Conservation (phyloP, 1,284 basidiomycete species). For the Entoloma clypeatum region DNA sequence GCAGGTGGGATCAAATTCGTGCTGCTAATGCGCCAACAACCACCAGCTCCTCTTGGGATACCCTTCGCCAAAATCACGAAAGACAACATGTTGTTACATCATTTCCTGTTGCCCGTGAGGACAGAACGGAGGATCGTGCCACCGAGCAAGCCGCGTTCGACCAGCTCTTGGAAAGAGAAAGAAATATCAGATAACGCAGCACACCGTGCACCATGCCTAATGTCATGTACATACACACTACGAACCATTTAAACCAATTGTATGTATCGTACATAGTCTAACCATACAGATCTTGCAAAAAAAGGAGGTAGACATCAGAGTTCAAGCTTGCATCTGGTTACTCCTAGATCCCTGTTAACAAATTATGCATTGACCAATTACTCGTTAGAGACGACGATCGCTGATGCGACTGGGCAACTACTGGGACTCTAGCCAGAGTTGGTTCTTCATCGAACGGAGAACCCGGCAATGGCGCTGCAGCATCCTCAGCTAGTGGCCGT, state of each 20-base stretch:
- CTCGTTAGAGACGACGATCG: constrained; percentile 12
- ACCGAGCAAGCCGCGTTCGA: constrained; percentile 55
- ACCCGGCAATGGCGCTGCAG: constrained; percentile 38
- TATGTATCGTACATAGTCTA: too few relatives aligned
- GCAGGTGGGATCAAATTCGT: constrained; percentile 64
- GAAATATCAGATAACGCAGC: constrained; percentile 30
- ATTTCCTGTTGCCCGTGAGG: constrained; percentile 2
- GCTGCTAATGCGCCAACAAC: constrained; percentile 44
- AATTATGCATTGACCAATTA: constrained; percentile 18
- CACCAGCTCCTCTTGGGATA: constrained; percentile 60
- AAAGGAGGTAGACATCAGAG: too few relatives aligned
- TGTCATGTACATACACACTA: constrained; percentile 1
- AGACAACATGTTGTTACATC: constrained; percentile 22
- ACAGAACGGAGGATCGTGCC: constrained; percentile 31
- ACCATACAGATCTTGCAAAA: too few relatives aligned
- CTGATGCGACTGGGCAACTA: constrained; percentile 14
- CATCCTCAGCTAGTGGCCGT: constrained; percentile 25
- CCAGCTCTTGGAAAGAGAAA: constrained; percentile 54
- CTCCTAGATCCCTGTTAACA: too few relatives aligned
- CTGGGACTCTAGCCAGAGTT: constrained; percentile 7
- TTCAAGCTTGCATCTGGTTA: too few relatives aligned
- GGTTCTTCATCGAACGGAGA: constrained; percentile 26
- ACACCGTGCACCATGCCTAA: not conserved
- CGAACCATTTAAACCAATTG: not conserved
- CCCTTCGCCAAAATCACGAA: constrained; percentile 58